These are phyloP conservation scores for Rhizopogon roseolus DNA, from an alignment of 768 basidiomycete species.

Conservation along the genomic window DNA sequence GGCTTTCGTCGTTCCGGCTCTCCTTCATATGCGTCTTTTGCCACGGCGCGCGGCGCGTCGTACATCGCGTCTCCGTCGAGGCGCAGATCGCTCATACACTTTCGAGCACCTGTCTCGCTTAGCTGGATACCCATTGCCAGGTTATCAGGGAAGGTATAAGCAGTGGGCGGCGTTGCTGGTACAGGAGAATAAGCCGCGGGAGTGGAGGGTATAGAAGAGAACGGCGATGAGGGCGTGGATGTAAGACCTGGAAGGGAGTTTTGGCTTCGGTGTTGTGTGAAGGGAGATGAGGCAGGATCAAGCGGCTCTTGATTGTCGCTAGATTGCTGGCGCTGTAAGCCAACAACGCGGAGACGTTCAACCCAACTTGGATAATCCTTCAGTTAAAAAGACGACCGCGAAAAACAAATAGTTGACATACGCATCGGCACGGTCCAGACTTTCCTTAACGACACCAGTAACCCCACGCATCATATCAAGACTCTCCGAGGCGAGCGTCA, in stretches of 20 bases:
- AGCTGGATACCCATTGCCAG: conserved; percentile 20
- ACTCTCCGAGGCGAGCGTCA: conserved; percentile 86
- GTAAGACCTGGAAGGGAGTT: conserved; percentile 24
- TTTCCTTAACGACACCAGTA: conserved; percentile 84
- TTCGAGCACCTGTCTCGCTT: conserved; percentile 21
- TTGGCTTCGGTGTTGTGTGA: conserved; percentile 4
- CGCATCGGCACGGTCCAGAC: conserved; percentile 83
- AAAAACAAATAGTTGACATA: conserved; percentile 33
- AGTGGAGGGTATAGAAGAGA: conserved; percentile 26
- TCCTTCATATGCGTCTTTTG: not conserved
- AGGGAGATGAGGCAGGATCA: conserved; percentile 4
- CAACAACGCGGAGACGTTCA: conserved; percentile 71
- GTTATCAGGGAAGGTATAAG: conserved; percentile 21
- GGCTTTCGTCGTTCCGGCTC: not conserved
- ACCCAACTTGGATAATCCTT: conserved; percentile 58
- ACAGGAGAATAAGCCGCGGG: conserved; percentile 7
- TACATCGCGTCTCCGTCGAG: conserved; percentile 16
- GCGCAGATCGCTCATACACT: conserved; percentile 26
- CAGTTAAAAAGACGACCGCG: not conserved
- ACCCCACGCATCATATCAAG: conserved; percentile 90
- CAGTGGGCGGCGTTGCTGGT: conserved; percentile 3
- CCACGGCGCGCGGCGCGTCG: not conserved
- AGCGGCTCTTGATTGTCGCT: conserved; percentile 6
- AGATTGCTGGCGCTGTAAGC: conserved; percentile 56
- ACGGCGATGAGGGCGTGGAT: conserved; percentile 26